These are phyloP conservation scores for slime mould (Dictyostelium discoideum) DNA, from an alignment of 78 protist genomes.

Conservation along the genomic window DNA sequence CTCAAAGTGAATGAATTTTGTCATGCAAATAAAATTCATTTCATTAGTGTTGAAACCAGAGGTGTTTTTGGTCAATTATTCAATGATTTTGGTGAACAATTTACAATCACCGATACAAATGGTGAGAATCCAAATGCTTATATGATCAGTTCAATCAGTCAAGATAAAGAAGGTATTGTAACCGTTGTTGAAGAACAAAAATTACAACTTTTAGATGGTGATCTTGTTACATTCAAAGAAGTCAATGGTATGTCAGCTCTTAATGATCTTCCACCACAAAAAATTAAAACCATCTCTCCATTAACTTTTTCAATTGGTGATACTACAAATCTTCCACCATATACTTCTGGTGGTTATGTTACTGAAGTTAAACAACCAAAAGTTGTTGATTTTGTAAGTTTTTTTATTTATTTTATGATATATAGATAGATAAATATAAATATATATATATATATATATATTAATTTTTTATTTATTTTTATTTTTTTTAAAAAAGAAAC, in stretches of 20 bases:
- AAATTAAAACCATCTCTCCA: conserved; percentile 61
- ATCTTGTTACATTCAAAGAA: conserved; percentile 90
- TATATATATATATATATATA: no score
- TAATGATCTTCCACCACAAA: conserved; percentile 84
- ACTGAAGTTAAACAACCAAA: conserved; percentile 94
- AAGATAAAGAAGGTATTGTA: conserved; percentile 89
- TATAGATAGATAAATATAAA: no score
- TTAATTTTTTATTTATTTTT: neutral
- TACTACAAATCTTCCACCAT: conserved; percentile 62
- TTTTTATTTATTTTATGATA: neutral
- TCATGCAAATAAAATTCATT: conserved; percentile 50
- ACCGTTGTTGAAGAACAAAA: conserved; percentile 89
- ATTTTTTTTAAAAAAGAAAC: neutral
- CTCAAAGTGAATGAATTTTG: conserved; percentile 80
- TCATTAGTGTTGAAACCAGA: conserved; percentile 71
- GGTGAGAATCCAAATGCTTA: conserved; percentile 91
- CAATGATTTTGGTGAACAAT: conserved; percentile 93
- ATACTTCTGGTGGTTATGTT: conserved; percentile 92
- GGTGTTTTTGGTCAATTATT: conserved; percentile 93
- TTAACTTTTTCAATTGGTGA: conserved; percentile 90
- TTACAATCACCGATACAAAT: conserved; percentile 87
- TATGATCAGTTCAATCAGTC: conserved; percentile 84
- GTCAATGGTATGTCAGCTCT: conserved; percentile 95
- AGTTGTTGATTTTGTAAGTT: conserved; percentile 44
- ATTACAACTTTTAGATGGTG: conserved; percentile 92